Percentiles rank a stretch among this genome's conserved stretches.
phyloP scores from a whole-genome alignment of 257 asterid species.

The Solanum pimpinellifolium region DNA sequence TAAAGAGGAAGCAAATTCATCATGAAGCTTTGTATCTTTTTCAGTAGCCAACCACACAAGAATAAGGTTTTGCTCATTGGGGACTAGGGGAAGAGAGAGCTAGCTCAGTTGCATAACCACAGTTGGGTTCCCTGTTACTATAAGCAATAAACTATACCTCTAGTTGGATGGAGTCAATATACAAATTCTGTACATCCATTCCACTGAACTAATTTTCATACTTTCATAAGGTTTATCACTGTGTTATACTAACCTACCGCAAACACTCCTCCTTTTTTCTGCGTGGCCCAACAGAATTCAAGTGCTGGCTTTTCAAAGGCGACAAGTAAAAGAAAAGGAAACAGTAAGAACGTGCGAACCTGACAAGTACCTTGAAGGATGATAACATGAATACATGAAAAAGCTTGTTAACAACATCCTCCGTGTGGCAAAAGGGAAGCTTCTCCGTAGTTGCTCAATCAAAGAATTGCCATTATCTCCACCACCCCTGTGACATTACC shows the following conservation, averaged over 20 bases:
- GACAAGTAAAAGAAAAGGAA: not conserved
- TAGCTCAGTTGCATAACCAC: not conserved
- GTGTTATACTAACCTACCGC: not conserved
- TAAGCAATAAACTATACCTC: not conserved
- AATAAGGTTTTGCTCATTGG: not conserved
- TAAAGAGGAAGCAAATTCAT: not conserved
- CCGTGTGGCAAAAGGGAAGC: slow-evolving; percentile 29
- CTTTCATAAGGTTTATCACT: not conserved
- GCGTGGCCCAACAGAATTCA: not conserved
- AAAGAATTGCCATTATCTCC: slow-evolving; percentile 11
- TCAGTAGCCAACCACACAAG: not conserved
- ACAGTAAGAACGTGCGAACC: slow-evolving; percentile 45
- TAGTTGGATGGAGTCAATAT: not conserved
- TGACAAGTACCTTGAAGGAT: slow-evolving; percentile 71
- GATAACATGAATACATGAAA: slow-evolving; percentile 33
- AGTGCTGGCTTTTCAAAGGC: not conserved
- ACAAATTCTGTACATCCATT: not conserved
- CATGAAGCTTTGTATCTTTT: not conserved
- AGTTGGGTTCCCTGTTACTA: not conserved
- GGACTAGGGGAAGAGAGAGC: not conserved
- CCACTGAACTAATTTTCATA: not conserved
- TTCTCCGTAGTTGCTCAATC: slow-evolving; percentile 13
- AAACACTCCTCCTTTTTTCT: not conserved
- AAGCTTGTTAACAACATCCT: slow-evolving; percentile 52
- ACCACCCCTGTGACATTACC: slow-evolving; percentile 20